Evolutionary conservation across 1,284 basidiomycete genomes (phyloP), one percentile per base, ranked within the genome.

Genomic region (Apiotrichum veenhuisii): DNA sequence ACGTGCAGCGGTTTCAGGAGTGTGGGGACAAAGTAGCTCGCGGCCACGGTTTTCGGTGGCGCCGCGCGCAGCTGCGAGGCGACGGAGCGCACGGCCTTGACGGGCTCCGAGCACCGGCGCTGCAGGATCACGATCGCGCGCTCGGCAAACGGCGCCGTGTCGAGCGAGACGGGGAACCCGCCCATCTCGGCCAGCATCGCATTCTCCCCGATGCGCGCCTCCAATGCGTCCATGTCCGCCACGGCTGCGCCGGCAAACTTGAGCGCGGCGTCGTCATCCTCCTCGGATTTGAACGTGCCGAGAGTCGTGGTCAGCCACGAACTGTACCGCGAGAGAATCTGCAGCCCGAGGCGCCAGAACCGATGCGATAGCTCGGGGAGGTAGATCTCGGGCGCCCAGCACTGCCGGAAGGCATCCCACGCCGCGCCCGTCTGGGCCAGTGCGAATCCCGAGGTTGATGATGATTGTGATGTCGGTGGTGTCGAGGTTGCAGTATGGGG

Each of bases 281-380:
- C 85, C 49, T 80, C 80, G 77, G 51, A 69, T 80, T 78, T 50
- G 82, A 65, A 59, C 73, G 80, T 43, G 70, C 22, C 37, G 2
- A 60, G 62, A 8, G 50, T 23, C 2, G 33, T 77, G 55, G 85
- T 82, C 17, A 93, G 72, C 87, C 89, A 93, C 33, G 81, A 83
- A 55, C 78, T 83, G 70, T 89, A 93, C 56, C 91, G 82, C 67
- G 84, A 86, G 42, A 92, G 67, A 50, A 93, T 83, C 83, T 96
- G 93, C 36, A 97, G 76, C 4, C 85, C 89, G 56, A 96, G 78
- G 62, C 83, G 84, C 93, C 92, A 96, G 71, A 96, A 95, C 51
- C 88, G 83, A 72, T 87, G 82, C 26, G 83, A 82, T 11, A 96
- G 77, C 57, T 91, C 87, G 3, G 87, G 85, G 44, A 96, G 85